Evolutionary conservation across 225 moss, liverwort and hornwort species (phyloP), one percentile per base, ranked within the genome.

Genomic region (Straminergon stramineum): DNA sequence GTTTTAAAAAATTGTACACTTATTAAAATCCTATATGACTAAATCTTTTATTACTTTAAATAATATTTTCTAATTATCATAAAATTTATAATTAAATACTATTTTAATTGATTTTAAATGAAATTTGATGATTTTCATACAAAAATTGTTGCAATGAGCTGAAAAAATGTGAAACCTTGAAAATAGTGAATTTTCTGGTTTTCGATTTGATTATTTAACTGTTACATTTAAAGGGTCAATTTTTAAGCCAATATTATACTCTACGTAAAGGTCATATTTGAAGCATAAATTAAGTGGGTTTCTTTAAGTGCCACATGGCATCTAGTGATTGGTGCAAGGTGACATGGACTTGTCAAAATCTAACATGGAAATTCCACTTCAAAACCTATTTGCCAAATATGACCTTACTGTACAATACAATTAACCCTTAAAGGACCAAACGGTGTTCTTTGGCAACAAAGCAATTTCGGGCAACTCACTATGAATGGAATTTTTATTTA

Each of bases 351-450:
- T n/a, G 1, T 21, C 22, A 69, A 69, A 68, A 69, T 69, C 1
- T 22, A 4, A 69, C 4, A 0, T 11, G 1, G 7, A n/a, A 13
- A n/a, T 69, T 22, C 13, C 13, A 19, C 22, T n/a, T n/a, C 1
- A 0, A 0, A 11, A 68, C 37, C 2, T 67, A 6, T 12, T 3
- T 68, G 2, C 6, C 2, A 2, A 68, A n/a, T 68, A 0, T n/a
- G 0, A 69, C n/a, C n/a, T n/a, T n/a, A 1, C 0, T 4, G 0
- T 67, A 37, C 0, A 3, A 3, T 20, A 10, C 23, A 41, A 41
- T 26, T 8, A n/a, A n/a, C n/a, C n/a, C n/a, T n/a, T n/a, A n/a
- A n/a, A n/a, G n/a, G n/a, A n/a, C n/a, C n/a, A n/a, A n/a, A n/a
- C n/a, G n/a, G n/a, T n/a, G n/a, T n/a, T n/a, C n/a, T n/a, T n/a